Conservation (phyloP, 2,329 filamentous ascomycete genomes). For the Calonectria pauciramosa region DNA sequence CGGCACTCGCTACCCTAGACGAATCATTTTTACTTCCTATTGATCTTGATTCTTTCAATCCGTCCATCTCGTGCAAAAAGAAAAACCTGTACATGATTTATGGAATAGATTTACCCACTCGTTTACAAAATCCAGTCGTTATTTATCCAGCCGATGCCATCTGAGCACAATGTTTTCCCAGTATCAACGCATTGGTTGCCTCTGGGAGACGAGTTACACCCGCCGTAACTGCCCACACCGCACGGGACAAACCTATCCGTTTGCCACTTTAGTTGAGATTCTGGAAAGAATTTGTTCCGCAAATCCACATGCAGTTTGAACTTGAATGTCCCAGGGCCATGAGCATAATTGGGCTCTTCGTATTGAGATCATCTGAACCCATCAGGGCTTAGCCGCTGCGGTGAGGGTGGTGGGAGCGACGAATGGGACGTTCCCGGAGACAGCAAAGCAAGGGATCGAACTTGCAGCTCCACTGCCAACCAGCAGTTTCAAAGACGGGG, state of each 20-base stretch:
- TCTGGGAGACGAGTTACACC: background rate
- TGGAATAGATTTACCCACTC: background rate
- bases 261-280: too few species aligned
- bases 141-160: background rate
- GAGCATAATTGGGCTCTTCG: background rate
- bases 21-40: background rate
- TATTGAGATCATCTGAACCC: background rate
- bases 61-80: too few species aligned
- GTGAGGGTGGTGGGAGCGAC: background rate
- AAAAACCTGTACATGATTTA: too few species aligned
- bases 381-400: background rate
- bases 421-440: background rate
- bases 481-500: background rate
- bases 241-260: too few species aligned
- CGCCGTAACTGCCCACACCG: background rate
- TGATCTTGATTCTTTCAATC: background rate
- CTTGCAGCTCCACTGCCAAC: background rate
- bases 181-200: background rate
- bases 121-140: background rate
- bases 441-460: background rate
- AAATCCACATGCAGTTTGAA: background rate
- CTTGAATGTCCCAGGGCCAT: background rate
- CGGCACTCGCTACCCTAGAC: background rate
- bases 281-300: background rate
- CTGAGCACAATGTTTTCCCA: background rate